These are phyloP conservation scores for Clitopilus hobsonii DNA, from an alignment of 768 basidiomycete genomes.

Conservation along the genomic window DNA sequence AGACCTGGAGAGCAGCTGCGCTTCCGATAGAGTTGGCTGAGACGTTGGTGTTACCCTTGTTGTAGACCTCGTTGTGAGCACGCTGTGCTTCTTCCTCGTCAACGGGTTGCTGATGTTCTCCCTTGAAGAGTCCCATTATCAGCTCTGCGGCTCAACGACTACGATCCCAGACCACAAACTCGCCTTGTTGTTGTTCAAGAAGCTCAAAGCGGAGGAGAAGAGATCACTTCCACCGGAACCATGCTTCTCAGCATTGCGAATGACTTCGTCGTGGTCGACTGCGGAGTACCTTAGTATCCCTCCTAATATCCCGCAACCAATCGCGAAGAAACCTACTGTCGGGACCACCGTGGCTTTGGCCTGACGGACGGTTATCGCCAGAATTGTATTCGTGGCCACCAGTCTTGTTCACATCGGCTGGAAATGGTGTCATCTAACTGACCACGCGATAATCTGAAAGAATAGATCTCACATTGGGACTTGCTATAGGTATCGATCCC, in stretches of 20 bases:
- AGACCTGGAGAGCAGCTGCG: constrained; percentile 73
- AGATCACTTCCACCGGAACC: constrained; percentile 54
- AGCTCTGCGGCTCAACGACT: too few species aligned
- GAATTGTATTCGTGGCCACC: constrained; percentile 64
- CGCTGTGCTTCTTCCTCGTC: constrained; percentile 60
- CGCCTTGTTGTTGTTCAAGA: constrained; percentile 51
- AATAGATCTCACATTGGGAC: constrained; percentile 35
- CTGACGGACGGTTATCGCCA: constrained; percentile 40
- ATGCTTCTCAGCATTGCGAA: constrained; percentile 47
- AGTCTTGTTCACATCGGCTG: constrained; percentile 43
- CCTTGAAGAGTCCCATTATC: too few species aligned
- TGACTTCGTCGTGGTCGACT: constrained; percentile 66
- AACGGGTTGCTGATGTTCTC: constrained; percentile 51
- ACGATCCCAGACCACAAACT: not conserved
- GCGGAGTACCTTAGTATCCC: not conserved
- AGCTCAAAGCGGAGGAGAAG: constrained; percentile 51
- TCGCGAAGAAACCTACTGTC: constrained; percentile 21
- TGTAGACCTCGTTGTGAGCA: constrained; percentile 63
- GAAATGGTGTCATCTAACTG: constrained; percentile 9
- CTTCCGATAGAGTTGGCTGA: constrained; percentile 66
- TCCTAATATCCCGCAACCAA: not conserved
- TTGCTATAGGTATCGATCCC: constrained; percentile 50
- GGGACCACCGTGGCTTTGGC: constrained; percentile 17
- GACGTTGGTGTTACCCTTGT: constrained; percentile 40
- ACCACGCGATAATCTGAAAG: constrained; percentile 6